Base-by-base conservation (phyloP, 768 basidiomycete species). In the Tricholoma sp. region DNA sequence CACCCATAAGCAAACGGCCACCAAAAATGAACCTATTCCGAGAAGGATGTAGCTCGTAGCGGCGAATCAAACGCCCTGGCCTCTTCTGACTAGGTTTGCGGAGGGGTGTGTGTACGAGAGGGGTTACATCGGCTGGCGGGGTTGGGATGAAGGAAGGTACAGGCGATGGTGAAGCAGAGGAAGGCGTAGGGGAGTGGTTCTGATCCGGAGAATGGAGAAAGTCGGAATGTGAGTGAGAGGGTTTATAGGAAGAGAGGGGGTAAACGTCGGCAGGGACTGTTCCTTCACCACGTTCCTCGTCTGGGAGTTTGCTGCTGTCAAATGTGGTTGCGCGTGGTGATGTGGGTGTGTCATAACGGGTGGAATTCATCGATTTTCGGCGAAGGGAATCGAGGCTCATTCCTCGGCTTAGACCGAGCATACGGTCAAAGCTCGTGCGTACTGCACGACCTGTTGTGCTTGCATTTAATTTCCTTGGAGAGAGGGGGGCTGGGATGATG, bases 1-100 rank as follows among this genome's bases (percentile, higher is more conserved):
- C 92, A 6, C 94, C 94, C 0, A 88, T 91, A 62, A 98, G 70
- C 9, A 94, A 58, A 56, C 76, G 81, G 0, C 95, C 94, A 1
- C 76, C 61, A 55, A 88, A 74, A 67, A 88, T 87, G 72, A 93
- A 96, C 41, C 74, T 75, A 71, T 93, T 94, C 56, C 83, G 76
- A 3, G 90, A 90, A 0, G 85, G 83, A 66, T 91, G 84, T 18
- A 77, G 69, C 60, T 85, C 73, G 69, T 87, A 86, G 53, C 83
- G 83, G 32, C 81, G 81, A 52, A 82, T 62, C 21, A 67, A 69
- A 49, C 74, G 6, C 74, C 72, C 0, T 78, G 79, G 46, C 5
- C 14, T 27, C 21, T 27, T 47, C 4, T 18, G 47, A 31, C 69
- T 67, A 12, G 69, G 62, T 57, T 74, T 68, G 21, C 71, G 60